Base-by-base conservation (phyloP, 2,329 filamentous ascomycete species). In the Meredithiella fracta region DNA sequence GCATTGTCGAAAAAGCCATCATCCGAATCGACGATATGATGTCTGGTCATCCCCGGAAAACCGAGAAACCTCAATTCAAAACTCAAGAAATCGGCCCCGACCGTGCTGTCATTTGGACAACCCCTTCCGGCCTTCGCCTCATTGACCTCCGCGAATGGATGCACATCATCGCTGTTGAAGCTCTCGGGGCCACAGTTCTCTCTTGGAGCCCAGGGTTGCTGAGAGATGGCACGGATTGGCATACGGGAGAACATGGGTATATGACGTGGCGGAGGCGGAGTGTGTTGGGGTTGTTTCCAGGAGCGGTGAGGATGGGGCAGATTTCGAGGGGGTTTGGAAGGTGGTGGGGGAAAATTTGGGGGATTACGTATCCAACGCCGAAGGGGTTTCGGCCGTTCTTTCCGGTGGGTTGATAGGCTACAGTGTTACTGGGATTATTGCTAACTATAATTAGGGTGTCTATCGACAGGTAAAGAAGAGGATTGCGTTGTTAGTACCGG, bases 81-180 rank as follows among this genome's bases (percentile, higher is more conserved):
- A 31, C 1, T 9, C 37, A 54, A 42, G 61, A 63, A 1, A 23
- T 40, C 11, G 31, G 17, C 23, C 3, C 40, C 2, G 40, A 44
- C 17, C 31, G 17, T 9, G 9, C 31, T 5, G 29, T 31, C 15
- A 22, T 25, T 14, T 20, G 23, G 31, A 22, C 23, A 7, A 26
- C 6, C 17, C 9, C 23, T 23, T n/a, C 2, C 23, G 44, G 22
- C 17, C 7, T 9, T 20, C 2, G 4, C 20, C 66, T 70, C 26
- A 61, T 77, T 3, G 72, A 77, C 56, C 61, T 78, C 17, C 73
- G 72, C 53, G 71, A 75, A 55, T 78, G 75, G 75, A 77, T 77
- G 74, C 75, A 78, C 63, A 76, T 78, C 56, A 66, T 76, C 17
- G 70, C 69, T 1, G 73, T 78, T 29, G 75, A 78, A 59, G 75